Evolutionary conservation across 305 asterid species (phyloP), one percentile per base, ranked within the genome.

Genomic region (Nicotiana rustica): DNA sequence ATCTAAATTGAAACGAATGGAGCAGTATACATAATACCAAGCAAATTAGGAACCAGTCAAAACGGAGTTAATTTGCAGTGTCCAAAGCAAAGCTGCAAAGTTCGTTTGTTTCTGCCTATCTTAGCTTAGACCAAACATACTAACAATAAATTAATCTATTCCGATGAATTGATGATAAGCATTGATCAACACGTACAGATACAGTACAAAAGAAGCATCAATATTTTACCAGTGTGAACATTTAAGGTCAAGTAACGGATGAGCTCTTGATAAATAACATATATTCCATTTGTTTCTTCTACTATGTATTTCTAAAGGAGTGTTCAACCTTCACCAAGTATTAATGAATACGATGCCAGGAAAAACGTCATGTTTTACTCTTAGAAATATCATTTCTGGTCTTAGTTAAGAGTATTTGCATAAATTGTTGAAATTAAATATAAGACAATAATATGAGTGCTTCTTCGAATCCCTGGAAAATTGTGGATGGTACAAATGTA

Each of bases 201-300:
- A 44, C 2, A 4, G 31, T 12, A 12, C 21, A 73, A 49, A 47
- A 73, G 6, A 70, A 49, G 17, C 8, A 6, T n/a, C 4, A 19
- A 61, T 29, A 61, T 64, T 64, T 64, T 64, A 13, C 62, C 6
- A 47, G 44, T 25, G 64, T 75, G 79, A 49, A 73, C 64, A 9
- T 25, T 21, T 14, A 7, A 71, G 13, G 79, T 47, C 61, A 59
- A 73, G 79, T 73, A 73, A 49, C 79, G 79, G 64, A 75, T 75
- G 79, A 75, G 78, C 2, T 47, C 14, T 21, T 73, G 79, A 73
- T 73, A 14, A 10, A 33, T 49, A 12, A 47, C 56, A 47, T 47
- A 12, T 8, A 36, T 36, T 36, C 7, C 25, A 47, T 73, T 21
- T 73, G 62, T 73, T 49, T 73, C 79, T 73, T 73, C 79, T 15